Conservation (phyloP, 495 filamentous ascomycete genomes). For the Aspergillus cristatus region DNA sequence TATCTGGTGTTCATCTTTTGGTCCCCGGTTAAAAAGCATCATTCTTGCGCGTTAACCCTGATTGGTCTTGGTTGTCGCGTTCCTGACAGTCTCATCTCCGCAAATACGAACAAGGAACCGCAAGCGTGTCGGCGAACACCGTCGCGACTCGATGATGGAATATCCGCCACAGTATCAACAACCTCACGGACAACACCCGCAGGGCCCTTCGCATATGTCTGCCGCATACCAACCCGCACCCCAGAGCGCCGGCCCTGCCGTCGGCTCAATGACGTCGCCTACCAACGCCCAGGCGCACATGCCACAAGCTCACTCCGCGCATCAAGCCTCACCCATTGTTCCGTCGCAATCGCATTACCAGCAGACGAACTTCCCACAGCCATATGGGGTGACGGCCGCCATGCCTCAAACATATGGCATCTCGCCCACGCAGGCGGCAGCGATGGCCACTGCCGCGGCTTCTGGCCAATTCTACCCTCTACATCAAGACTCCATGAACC, state of each 20-base stretch:
- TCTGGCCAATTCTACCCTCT: constrained; percentile 43
- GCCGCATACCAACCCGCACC: constrained; percentile 39
- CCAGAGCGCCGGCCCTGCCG: constrained; percentile 35
- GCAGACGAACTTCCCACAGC: constrained; percentile 44
- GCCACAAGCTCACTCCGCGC: constrained; percentile 37
- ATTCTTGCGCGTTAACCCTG: constrained; percentile 4
- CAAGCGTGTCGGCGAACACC: constrained; percentile 24
- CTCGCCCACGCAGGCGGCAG: constrained; percentile 44
- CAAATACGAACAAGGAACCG: constrained; percentile 17
- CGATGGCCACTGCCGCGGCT: constrained; percentile 48
- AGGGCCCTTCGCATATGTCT: constrained; percentile 41
- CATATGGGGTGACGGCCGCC: constrained; percentile 37
- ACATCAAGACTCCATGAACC: constrained; percentile 41
- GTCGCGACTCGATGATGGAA: constrained; percentile 37
- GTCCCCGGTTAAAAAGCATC: neutral
- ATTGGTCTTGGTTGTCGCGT: constrained; percentile 13
- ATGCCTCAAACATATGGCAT: constrained; percentile 44
- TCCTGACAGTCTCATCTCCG: constrained; percentile 13
- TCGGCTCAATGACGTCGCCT: constrained; percentile 43
- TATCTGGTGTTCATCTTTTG: constrained; percentile 1
- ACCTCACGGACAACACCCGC: constrained; percentile 46
- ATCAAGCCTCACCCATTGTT: constrained; percentile 45
- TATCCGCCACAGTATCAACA: constrained; percentile 48
- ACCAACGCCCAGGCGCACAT: constrained; percentile 44
- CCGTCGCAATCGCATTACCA: constrained; percentile 46